phyloP scores from a whole-genome alignment of 768 basidiomycete genomes.

The Amanita muscaria region DNA sequence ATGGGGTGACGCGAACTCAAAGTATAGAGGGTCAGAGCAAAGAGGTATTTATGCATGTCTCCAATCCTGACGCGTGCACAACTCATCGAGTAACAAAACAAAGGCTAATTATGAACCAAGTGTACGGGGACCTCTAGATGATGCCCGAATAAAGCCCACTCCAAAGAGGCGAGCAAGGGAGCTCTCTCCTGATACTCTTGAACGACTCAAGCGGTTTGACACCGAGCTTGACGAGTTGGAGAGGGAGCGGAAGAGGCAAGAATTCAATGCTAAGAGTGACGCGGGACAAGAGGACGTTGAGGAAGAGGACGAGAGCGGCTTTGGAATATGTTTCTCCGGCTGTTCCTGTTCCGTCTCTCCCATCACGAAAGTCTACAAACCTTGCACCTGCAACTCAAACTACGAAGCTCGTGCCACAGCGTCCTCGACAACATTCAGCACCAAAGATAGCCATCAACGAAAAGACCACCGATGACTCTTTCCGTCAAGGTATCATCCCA shows the following conservation, averaged over 20 bases:
- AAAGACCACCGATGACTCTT: constrained; percentile 2
- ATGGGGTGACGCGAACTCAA: too few species aligned
- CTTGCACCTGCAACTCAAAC: not conserved
- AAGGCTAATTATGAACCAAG: constrained; percentile 3
- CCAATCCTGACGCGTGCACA: too few species aligned
- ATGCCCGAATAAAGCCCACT: not conserved
- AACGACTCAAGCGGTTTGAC: constrained; percentile 3
- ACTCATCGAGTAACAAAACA: constrained; percentile 13
- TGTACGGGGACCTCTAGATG: not conserved
- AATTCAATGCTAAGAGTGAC: not conserved
- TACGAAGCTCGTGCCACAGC: not conserved
- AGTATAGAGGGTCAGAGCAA: too few species aligned
- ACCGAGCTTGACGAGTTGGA: not conserved
- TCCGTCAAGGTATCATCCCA: constrained; percentile 1
- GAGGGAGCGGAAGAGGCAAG: not conserved
- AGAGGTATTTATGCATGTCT: too few species aligned
- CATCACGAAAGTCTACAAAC: not conserved
- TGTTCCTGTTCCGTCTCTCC: not conserved
- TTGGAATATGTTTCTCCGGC: not conserved
- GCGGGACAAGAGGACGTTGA: not conserved
- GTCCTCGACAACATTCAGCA: not conserved
- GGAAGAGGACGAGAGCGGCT: not conserved
- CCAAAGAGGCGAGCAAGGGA: not conserved
- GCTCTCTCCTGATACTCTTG: not conserved
- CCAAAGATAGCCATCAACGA: not conserved